These are phyloP conservation scores for Colletotrichum karsti DNA, from an alignment of 2,329 filamentous ascomycete species.

Conservation along the genomic window DNA sequence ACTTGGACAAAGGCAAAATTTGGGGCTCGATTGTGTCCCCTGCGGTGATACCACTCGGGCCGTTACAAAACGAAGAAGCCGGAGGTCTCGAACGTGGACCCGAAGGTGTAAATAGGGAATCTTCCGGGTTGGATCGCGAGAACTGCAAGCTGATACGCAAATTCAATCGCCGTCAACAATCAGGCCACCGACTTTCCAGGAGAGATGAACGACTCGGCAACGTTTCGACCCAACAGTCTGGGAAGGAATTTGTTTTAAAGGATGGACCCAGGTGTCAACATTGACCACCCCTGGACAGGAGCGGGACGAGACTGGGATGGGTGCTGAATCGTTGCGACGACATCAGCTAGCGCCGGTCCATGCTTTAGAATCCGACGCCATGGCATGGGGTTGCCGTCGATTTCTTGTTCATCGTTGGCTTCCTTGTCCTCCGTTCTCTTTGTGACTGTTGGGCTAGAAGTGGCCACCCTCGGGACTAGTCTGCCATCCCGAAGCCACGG, in stretches of 20 bases:
- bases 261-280: background rate
- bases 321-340: slow-evolving; percentile 17
- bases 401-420: background rate
- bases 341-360: slow-evolving; percentile 15
- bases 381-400: slow-evolving; percentile 6
- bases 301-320: slow-evolving; percentile 6
- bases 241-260: slow-evolving; percentile 6
- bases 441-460: background rate
- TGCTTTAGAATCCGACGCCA: slow-evolving; percentile 9
- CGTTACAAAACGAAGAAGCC: background rate
- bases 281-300: background rate
- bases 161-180: background rate
- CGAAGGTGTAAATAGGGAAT: background rate
- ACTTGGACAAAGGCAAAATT: background rate
- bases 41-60: background rate
- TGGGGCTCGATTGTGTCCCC: background rate
- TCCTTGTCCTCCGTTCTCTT: background rate
- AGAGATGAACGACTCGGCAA: background rate
- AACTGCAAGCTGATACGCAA: no score
- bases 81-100: slow-evolving; percentile 4
- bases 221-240: background rate
- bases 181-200: background rate
- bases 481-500: background rate
- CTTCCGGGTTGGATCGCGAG: background rate
- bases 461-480: background rate